Base-by-base conservation (phyloP, 2,329 filamentous ascomycete genomes). In the Fusarium sp. region DNA sequence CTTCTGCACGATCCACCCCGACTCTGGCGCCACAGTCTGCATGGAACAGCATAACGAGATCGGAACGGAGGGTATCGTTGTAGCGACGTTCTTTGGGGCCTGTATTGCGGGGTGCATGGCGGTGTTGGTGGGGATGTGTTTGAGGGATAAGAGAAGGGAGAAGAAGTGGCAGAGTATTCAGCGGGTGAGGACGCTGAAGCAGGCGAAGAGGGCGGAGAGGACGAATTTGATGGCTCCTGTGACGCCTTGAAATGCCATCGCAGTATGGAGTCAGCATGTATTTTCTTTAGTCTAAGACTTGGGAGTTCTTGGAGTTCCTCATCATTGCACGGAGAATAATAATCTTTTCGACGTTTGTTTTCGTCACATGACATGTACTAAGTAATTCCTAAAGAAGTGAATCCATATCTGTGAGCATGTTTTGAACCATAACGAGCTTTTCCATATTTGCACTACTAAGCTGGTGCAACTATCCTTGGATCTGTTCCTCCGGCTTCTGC, bases 31-130 rank as follows among this genome's bases (percentile, higher is more conserved):
- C 1, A 52, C 62, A 1, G 67, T 71, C 4, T 71, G 69, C 5
- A 71, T 71, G 69, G n/a, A 49, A 1, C 28, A 55, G 24, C 67
- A 71, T 5, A 49, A 66, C 5, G 62, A 67, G 0, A 44, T 71
- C 3, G 69, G 69, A 2, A 67, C 69, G 0, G 67, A 56, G 15
- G 69, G 69, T 7, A 71, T 71, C 8, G 44, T 71, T 4, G 49
- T 71, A 13, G 69, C 55, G 5, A 17, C 51, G 0, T 17, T 71
- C 1, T 71, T 71, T 8, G 69, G 45, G 12, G 49, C 18, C 3
- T 52, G 39, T 8, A 67, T 62, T 7, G 69, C 68, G 1, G 39
- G 56, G 1, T 71, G 69, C 9, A 67, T 71, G 11, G 62, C 48
- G 20, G 56, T 62, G 0, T 7, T 71, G 39, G 56, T 57, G 2